Conservation (phyloP, 2,329 filamentous ascomycete species). For the Cladorrhinum sp. region DNA sequence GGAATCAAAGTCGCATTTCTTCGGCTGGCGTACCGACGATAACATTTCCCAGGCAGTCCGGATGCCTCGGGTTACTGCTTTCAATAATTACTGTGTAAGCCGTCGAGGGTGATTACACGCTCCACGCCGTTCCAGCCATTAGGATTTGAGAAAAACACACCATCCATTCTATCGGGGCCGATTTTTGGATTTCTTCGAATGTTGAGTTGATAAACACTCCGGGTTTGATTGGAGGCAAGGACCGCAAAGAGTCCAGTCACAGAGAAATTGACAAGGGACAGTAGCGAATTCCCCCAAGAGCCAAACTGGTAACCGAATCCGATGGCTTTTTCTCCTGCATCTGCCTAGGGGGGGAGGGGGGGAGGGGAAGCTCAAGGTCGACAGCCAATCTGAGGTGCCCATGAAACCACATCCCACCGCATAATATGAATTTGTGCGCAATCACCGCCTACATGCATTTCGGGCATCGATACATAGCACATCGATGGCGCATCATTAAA, state of each 20-base stretch:
- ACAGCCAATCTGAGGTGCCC: no score
- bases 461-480: not conserved
- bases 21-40: not conserved
- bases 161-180: not conserved
- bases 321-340: not conserved
- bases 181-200: not conserved
- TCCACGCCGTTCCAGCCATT: not conserved
- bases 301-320: not conserved
- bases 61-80: constrained; percentile 3
- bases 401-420: no score
- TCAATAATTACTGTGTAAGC: no score
- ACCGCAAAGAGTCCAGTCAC: not conserved
- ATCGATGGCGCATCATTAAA: no score
- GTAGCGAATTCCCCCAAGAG: not conserved
- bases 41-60: not conserved
- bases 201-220: not conserved
- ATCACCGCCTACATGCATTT: not conserved
- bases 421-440: no score
- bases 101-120: not conserved
- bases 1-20: not conserved
- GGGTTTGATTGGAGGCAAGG: not conserved
- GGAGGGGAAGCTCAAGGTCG: no score
- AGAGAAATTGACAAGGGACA: not conserved
- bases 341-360: no score
- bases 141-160: no score